phyloP scores from a whole-genome alignment of 2,329 filamentous ascomycete genomes.

The Fusarium albosuccineum region DNA sequence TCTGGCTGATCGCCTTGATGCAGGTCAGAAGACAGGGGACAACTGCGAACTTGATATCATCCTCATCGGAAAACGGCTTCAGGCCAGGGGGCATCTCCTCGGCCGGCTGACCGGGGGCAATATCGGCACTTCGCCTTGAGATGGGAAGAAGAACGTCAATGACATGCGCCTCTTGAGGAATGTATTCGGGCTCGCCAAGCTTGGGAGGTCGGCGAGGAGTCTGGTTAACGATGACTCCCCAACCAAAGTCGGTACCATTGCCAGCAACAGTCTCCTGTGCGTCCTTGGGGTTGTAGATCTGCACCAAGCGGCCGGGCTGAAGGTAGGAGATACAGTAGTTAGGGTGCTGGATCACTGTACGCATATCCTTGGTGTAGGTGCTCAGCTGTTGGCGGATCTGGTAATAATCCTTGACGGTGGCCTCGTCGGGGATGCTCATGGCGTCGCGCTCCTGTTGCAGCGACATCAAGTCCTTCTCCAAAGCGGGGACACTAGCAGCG shows the following conservation, averaged over 20 bases:
- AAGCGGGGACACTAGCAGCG: slow-evolving; percentile 82
- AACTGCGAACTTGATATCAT: slow-evolving; percentile 48
- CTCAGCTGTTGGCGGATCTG: slow-evolving; percentile 87
- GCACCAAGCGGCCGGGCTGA: slow-evolving; percentile 87
- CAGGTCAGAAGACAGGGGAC: slow-evolving; percentile 90
- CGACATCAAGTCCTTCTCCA: slow-evolving; percentile 86
- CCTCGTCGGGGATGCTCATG: slow-evolving; percentile 86
- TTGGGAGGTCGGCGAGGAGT: slow-evolving; percentile 74
- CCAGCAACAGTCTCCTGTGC: slow-evolving; percentile 56
- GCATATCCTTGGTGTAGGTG: slow-evolving; percentile 88
- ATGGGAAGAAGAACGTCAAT: slow-evolving; percentile 83
- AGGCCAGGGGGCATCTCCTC: slow-evolving; percentile 73
- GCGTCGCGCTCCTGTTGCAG: slow-evolving; percentile 81
- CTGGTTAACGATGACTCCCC: slow-evolving; percentile 89
- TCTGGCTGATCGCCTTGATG: slow-evolving; percentile 85
- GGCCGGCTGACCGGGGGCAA: slow-evolving; percentile 52
- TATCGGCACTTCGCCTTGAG: slow-evolving; percentile 63
- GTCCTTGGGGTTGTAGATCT: slow-evolving; percentile 78
- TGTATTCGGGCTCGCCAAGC: slow-evolving; percentile 74
- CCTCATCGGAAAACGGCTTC: slow-evolving; percentile 47
- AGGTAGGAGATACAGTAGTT: slow-evolving; percentile 87
- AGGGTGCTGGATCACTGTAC: slow-evolving; percentile 90
- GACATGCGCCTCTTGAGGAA: slow-evolving; percentile 82
- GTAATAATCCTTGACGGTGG: slow-evolving; percentile 93
- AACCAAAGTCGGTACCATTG: slow-evolving; percentile 80